These are phyloP conservation scores for Suhomyces bokatorum DNA, from an alignment of 1,139 yeast genomes.

Conservation along the genomic window DNA sequence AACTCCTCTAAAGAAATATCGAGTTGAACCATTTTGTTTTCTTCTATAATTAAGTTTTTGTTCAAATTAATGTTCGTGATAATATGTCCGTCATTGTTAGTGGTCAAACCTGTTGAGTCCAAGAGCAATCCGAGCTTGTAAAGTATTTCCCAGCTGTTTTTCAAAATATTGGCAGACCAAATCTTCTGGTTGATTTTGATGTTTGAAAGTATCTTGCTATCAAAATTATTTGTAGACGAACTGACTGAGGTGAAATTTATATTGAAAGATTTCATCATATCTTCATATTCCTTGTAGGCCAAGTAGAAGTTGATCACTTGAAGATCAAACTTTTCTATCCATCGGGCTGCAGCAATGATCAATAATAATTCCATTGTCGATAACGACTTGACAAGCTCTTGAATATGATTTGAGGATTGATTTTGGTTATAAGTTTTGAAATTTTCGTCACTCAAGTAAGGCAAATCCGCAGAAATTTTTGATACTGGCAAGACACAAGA, in stretches of 20 bases:
- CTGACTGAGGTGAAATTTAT: slow-evolving; percentile 31
- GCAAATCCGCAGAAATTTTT: slow-evolving; percentile 24
- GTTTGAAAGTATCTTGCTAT: slow-evolving; percentile 30
- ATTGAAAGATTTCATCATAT: slow-evolving; percentile 51
- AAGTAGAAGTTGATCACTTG: slow-evolving; percentile 69
- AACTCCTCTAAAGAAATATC: slow-evolving; percentile 50
- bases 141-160: slow-evolving; percentile 56
- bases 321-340: slow-evolving; percentile 58
- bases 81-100: slow-evolving; percentile 36
- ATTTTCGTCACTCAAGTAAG: slow-evolving; percentile 35
- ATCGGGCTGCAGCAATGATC: slow-evolving; percentile 72
- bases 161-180: slow-evolving; percentile 51
- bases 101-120: slow-evolving; percentile 33
- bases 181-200: slow-evolving; percentile 44
- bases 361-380: slow-evolving; percentile 71
- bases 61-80: slow-evolving; percentile 33
- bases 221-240: slow-evolving; percentile 31
- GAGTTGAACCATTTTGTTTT: slow-evolving; percentile 48
- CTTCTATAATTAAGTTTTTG: slow-evolving; percentile 39
- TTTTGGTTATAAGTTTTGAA: slow-evolving; percentile 26
- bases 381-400: slow-evolving; percentile 43
- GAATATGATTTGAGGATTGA: slow-evolving; percentile 26
- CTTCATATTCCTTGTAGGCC: slow-evolving; percentile 74
- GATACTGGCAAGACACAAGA: slow-evolving; percentile 50
- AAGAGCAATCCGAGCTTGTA: slow-evolving; percentile 39